A percentile compares a stretch with the other conserved stretches of the same genome.
phyloP scores from a whole-genome alignment of 1,284 basidiomycete species.

The Austroboletus novae-zelandiae region DNA sequence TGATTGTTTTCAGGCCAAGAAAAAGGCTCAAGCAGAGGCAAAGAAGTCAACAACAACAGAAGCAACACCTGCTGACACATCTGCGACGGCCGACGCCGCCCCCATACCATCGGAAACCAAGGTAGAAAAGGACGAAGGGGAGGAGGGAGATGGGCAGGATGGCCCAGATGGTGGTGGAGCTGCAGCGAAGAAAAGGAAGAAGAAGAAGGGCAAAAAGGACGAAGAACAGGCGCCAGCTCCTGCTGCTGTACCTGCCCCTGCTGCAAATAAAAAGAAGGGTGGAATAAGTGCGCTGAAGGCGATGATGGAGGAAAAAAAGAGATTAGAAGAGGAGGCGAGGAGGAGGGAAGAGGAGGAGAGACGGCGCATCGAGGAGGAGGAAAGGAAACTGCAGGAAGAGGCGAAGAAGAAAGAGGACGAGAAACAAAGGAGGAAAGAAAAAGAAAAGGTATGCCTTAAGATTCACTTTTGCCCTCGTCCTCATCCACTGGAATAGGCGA shows the following conservation, averaged over 20 bases:
- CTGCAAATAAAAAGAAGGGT: constrained; percentile 68
- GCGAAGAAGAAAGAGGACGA: constrained; percentile 76
- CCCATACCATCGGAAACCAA: constrained; percentile 22
- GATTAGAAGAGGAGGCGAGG: constrained; percentile 78
- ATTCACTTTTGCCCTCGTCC: constrained; percentile 4
- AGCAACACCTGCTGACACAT: constrained; percentile 26
- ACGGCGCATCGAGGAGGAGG: constrained; percentile 81
- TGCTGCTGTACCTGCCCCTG: constrained; percentile 40
- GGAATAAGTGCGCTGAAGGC: constrained; percentile 75
- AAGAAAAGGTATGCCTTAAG: constrained; percentile 70
- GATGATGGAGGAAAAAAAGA: constrained; percentile 87
- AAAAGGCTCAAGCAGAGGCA: constrained; percentile 88
- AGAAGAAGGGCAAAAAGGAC: constrained; percentile 84
- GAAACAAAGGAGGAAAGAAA: constrained; percentile 82
- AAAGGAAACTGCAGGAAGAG: constrained; percentile 75
- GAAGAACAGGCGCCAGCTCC: constrained; percentile 56
- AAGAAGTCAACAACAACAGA: constrained; percentile 54
- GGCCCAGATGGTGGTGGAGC: constrained; percentile 53
- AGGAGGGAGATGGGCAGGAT: constrained; percentile 53
- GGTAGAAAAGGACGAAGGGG: constrained; percentile 34
- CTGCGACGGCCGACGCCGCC: constrained; percentile 14
- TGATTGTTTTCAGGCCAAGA: constrained; percentile 70
- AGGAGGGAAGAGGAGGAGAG: constrained; percentile 72
- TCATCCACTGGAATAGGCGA: constrained; percentile 52
- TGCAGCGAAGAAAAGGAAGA: constrained; percentile 81